phyloP scores from a whole-genome alignment of 805 yeast species.

The Clavispora phyllophila region DNA sequence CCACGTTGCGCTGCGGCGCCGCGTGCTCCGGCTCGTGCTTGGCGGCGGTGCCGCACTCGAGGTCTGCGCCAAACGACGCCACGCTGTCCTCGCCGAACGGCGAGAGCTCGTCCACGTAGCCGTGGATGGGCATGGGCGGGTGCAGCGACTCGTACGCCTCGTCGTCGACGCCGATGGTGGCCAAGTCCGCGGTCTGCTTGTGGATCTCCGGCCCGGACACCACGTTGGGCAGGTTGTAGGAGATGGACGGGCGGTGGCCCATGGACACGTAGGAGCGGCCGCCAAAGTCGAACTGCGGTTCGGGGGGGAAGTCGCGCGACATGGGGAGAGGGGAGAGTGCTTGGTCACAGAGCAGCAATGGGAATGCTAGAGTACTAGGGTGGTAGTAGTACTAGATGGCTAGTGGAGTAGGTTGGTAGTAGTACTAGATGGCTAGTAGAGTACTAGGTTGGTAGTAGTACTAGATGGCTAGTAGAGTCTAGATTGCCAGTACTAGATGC shows the following conservation, averaged over 20 bases:
- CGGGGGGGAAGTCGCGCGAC: not conserved
- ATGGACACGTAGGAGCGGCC: slow-evolving; percentile 38
- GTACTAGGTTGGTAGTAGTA: too few species aligned
- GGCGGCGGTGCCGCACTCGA: slow-evolving; percentile 2
- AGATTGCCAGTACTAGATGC: too few species aligned
- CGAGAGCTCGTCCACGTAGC: slow-evolving; percentile 5
- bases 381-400: too few species aligned
- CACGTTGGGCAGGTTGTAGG: slow-evolving; percentile 38
- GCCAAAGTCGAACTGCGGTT: slow-evolving; percentile 22
- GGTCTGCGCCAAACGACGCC: not conserved
- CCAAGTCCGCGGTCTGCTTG: slow-evolving; percentile 53
- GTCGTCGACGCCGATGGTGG: slow-evolving; percentile 46
- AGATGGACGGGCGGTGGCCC: slow-evolving; percentile 23
- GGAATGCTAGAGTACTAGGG: too few species aligned
- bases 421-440: too few species aligned
- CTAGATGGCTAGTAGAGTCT: too few species aligned
- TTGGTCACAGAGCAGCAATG: too few species aligned
- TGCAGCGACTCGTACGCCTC: slow-evolving; percentile 13
- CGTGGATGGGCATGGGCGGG: slow-evolving; percentile 21
- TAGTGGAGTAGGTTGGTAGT: too few species aligned
- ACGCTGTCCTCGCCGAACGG: slow-evolving; percentile 8
- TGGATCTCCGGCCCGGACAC: slow-evolving; percentile 47
- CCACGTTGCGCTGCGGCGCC: not conserved
- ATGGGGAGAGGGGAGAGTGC: too few species aligned
- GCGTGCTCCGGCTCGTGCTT: slow-evolving; percentile 5